Evolutionary conservation across 768 basidiomycete species (phyloP), one percentile per base, ranked within the genome.

Genomic region (Hygrophorus pudorinus): DNA sequence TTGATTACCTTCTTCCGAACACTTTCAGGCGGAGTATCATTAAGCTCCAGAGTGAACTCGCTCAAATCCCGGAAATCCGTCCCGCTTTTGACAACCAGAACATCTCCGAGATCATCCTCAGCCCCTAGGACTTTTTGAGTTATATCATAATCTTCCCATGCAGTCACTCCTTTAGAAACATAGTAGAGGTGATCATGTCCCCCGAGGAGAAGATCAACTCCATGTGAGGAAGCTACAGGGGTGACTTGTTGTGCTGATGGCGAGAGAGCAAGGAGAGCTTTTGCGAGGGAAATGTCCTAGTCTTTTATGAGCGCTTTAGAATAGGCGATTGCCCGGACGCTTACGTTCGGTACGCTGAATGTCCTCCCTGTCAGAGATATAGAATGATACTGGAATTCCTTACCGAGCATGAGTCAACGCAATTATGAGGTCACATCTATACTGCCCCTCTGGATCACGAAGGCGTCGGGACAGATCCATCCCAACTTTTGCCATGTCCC

Each of bases 121-220:
- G 78, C 77, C 21, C 85, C 89, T 12, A 82, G 70, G 21, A 74
- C 70, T 3, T 65, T 58, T 35, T 69, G 52, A 2, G 59, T 62
- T 14, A 68, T 56, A 49, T 88, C 75, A 48, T 78, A 81, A 42
- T 69, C 72, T 20, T 83, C 75, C 85, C 85, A 89, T 4, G 65
- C 57, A 32, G 65, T 70, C 12, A 78, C 72, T 8, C 84, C 87
- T 51, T 71, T 76, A 29, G 81, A 76, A 33, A 76, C 71, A 56
- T 75, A 89, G 62, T 87, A 89, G 2, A 84, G 64, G 50, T 94
- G 91, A 56, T 94, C 91, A 53, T 94, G 91, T 2, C 91, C 91
- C 3, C 91, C 91, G 2, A 93, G 72, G 32, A 93, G 60, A 18
- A 92, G 62, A 55, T 93, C 91, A 2, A 81, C 81, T 5, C 91